Conservation (phyloP, 768 basidiomycete species). For the Kwoniella bestiolae region DNA sequence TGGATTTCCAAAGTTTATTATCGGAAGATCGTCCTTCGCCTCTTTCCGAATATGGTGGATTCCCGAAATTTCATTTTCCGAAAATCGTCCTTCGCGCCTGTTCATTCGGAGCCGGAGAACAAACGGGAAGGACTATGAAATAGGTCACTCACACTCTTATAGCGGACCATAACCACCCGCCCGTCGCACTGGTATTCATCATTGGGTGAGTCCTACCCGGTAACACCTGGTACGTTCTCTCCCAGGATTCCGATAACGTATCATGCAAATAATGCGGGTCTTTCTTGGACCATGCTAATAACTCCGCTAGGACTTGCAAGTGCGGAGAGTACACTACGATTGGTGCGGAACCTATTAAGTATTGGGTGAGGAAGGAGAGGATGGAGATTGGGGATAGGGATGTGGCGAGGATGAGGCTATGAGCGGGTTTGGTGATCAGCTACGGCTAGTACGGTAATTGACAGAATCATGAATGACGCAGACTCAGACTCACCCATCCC, state of each 20-base stretch:
- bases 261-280: constrained; percentile 74
- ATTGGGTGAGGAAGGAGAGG: constrained; percentile 71
- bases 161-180: constrained; percentile 72
- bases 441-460: no score
- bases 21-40: no score
- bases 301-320: constrained; percentile 76
- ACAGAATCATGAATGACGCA: no score
- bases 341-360: constrained; percentile 80
- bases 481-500: constrained; percentile 84
- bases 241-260: constrained; percentile 80
- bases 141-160: constrained; percentile 83
- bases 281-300: constrained; percentile 72
- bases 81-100: no score
- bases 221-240: constrained; percentile 87
- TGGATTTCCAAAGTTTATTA: no score
- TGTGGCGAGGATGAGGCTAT: constrained; percentile 76
- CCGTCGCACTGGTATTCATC: constrained; percentile 87
- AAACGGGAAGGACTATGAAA: no score
- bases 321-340: constrained; percentile 86
- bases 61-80: no score
- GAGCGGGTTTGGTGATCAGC: not conserved
- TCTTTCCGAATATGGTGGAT: no score
- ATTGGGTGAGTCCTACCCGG: constrained; percentile 94
- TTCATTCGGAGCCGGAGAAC: no score
- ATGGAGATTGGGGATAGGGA: constrained; percentile 85